Evolutionary conservation across 1,284 basidiomycete species (phyloP).

Genomic region (Cryptococcus jaspeensis): DNA sequence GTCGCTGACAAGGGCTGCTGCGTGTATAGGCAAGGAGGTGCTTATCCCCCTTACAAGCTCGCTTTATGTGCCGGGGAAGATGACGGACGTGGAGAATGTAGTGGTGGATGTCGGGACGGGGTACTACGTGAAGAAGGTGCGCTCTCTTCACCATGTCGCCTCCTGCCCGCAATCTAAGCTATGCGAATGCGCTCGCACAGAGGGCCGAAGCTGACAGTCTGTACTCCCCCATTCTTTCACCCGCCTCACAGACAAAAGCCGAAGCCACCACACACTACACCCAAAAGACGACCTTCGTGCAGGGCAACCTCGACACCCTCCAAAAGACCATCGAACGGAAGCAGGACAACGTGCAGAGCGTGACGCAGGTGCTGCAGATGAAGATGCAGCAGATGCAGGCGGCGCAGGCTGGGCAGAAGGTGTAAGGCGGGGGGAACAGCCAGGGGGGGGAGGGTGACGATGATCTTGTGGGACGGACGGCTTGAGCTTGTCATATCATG

Average conservation of each 20-base stretch:
- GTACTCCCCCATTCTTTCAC: too few relatives aligned
- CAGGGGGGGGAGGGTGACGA: background rate
- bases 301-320: conserved; percentile 72
- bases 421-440: background rate
- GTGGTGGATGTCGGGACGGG: conserved; percentile 96
- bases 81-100: conserved; percentile 78
- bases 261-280: conserved; percentile 76
- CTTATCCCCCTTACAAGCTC: conserved; percentile 92
- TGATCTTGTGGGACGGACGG: background rate
- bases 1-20: background rate
- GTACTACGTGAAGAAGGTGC: conserved; percentile 91
- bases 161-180: background rate
- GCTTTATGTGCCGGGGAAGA: conserved; percentile 89
- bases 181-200: background rate
- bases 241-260: conserved; percentile 62
- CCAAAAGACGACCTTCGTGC: conserved; percentile 72
- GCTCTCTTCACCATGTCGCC: conserved; percentile 17
- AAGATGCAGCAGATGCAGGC: conserved; percentile 58
- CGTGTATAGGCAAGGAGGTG: conserved; percentile 69
- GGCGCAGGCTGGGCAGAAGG: conserved; percentile 12
- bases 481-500: conserved; percentile 6
- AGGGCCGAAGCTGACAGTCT: background rate
- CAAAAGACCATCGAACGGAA: conserved; percentile 85
- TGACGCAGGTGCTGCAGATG: conserved; percentile 70
- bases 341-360: conserved; percentile 76